phyloP scores from a whole-genome alignment of 495 filamentous ascomycete species.

The Penicillium flavigenum region DNA sequence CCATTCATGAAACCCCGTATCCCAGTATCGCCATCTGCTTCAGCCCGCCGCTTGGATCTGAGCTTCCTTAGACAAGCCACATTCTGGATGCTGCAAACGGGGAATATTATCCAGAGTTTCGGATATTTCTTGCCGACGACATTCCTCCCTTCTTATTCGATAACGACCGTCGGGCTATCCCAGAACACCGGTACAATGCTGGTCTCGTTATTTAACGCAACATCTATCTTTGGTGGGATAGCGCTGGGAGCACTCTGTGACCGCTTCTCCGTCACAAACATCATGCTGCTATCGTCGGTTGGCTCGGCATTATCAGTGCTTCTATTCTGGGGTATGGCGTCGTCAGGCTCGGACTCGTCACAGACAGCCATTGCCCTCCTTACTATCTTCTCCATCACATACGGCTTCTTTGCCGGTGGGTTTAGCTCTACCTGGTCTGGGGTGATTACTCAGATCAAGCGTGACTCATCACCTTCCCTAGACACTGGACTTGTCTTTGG shows the following conservation, averaged over 20 bases:
- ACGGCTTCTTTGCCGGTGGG: constrained; percentile 68
- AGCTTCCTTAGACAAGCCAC: constrained; percentile 46
- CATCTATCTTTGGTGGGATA: constrained; percentile 57
- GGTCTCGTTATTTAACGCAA: constrained; percentile 57
- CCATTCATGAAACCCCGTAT: constrained; percentile 59
- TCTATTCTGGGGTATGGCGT: constrained; percentile 63
- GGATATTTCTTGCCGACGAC: constrained; percentile 68
- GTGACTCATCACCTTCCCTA: constrained; percentile 39
- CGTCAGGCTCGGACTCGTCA: constrained; percentile 23
- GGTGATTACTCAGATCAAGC: constrained; percentile 56
- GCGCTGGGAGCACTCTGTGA: constrained; percentile 61
- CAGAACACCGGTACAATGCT: constrained; percentile 49
- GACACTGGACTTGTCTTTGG: constrained; percentile 64
- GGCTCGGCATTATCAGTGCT: constrained; percentile 61
- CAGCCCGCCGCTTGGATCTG: constrained; percentile 42
- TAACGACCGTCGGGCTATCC: constrained; percentile 44
- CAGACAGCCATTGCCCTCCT: constrained; percentile 53
- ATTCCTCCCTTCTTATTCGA: constrained; percentile 64
- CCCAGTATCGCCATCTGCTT: constrained; percentile 38
- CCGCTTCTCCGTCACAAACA: constrained; percentile 56
- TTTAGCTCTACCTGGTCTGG: constrained; percentile 63
- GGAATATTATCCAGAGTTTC: constrained; percentile 60
- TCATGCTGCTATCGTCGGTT: constrained; percentile 57
- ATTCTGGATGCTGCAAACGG: constrained; percentile 57
- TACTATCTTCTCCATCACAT: constrained; percentile 63